Base-by-base conservation (phyloP, 768 basidiomycete genomes). In the Suillus weaverae region DNA sequence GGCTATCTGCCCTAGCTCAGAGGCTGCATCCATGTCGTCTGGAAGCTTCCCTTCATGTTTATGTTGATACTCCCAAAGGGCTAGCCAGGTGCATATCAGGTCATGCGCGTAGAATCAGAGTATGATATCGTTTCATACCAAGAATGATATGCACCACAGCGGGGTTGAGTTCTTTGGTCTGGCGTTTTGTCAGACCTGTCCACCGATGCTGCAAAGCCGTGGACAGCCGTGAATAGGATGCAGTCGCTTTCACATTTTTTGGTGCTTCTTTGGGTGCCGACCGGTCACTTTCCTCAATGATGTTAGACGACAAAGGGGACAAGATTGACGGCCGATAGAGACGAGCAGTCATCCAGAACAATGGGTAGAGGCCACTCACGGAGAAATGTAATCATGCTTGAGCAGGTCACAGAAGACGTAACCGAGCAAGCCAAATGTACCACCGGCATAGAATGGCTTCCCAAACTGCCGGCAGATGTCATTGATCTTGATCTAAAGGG, bases 321-420 rank as follows among this genome's bases (percentile, higher is more conserved):
- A 39, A 48, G 54, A 55, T 67, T 61, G 66, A 64, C 63, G 64
- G 46, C 54, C 30, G 36, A 62, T 53, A 18, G 56, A 39, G 18
- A 48, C 51, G 22, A 55, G 55, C 63, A 8, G 64, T 33, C 36
- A 56, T n/a, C 44, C 32, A 32, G 8, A 30, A 53, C 38, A 38
- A 44, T 61, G 43, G 38, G 53, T 38, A 43, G 56, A 44, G 26
- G 10, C 2, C 46, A 76, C 95, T 79, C 78, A 96, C 97, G 89
- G 86, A 54, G 88, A 80, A 67, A 97, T 86, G 75, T 90, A 94
- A 66, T 95, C 89, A 71, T 97, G 97, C 62, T 86, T 83, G 63
- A 95, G 81, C 62, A 99, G 83, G 74, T 99, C 96, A 67, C 94
- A 94, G 73, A 98, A 97, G 71, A 97, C 94, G 77, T 94, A 99